These are phyloP conservation scores for Apiospora malaysiana DNA, from an alignment of 2,329 filamentous ascomycete genomes.

Conservation along the genomic window DNA sequence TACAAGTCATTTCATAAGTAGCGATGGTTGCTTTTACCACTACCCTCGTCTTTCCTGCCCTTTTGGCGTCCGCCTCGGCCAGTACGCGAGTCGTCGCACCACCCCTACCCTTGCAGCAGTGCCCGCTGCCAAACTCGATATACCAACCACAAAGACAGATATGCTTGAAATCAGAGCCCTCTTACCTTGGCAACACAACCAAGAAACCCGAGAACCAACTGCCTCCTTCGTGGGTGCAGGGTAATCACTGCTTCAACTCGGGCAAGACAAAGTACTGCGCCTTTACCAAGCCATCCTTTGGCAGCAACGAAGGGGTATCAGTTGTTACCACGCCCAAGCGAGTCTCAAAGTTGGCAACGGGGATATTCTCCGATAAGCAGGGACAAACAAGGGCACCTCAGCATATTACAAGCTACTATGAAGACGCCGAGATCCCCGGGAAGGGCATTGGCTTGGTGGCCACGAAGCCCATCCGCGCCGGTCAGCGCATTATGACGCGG, in stretches of 20 bases:
- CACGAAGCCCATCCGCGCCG: conserved; percentile 33
- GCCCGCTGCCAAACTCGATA: neutral
- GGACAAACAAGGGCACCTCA: conserved; percentile 17
- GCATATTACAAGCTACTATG: conserved; percentile 25
- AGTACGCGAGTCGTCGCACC: neutral
- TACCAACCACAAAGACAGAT: neutral
- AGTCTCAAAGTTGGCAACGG: conserved; percentile 27
- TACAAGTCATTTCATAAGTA: neutral
- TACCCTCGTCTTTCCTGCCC: neutral
- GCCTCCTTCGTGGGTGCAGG: conserved; percentile 6
- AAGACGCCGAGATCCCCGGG: conserved; percentile 35
- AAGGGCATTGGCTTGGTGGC: conserved; percentile 42
- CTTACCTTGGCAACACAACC: neutral
- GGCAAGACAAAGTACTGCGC: conserved; percentile 32
- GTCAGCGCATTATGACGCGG: conserved; percentile 37
- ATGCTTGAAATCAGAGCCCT: neutral
- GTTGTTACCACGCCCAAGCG: conserved; percentile 36
- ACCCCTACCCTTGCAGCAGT: neutral
- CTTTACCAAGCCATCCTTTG: conserved; percentile 34
- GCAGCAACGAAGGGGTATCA: conserved; percentile 34
- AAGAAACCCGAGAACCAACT: neutral
- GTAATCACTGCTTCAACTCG: conserved; percentile 26
- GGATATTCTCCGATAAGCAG: neutral
- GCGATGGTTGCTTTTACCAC: neutral
- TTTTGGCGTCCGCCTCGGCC: neutral